Evolutionary conservation across 345 rosid species (phyloP), one percentile per base, ranked within the genome.

Genomic region (Alliaria petiolata): DNA sequence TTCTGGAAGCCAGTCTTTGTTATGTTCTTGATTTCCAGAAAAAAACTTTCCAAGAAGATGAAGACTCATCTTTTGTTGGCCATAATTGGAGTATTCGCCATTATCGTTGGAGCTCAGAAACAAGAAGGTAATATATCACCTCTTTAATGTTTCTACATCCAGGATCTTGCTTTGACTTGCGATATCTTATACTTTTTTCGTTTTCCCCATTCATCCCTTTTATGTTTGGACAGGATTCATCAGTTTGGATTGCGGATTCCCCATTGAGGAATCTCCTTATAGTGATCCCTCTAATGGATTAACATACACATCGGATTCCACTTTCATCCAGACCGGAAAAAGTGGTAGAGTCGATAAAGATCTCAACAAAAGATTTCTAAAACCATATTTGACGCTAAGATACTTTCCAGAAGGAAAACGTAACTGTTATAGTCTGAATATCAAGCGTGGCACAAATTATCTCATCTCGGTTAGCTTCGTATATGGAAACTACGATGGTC

Each of bases 401-500:
- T 72, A 67, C 47, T 83, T 83, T 61, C 81, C 80, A 0, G 40
- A 85, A 11, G 89, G 86, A 16, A 43, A 8, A n/a, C 76, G 60
- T 19, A 81, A 83, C 17, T 83, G 85, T 47, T 85, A 83, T 61
- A 79, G 16, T 1, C 71, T 79, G 0, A 26, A 35, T 19, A 47
- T 59, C 31, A 28, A 11, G 5, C 38, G 40, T 31, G 84, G 79
- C n/a, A 67, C 76, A 5, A 52, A 28, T 0, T 81, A 85, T 56
- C 4, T 62, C 13, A 78, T 83, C 10, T 28, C 53, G 30, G 84
- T 65, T 3, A 11, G 3, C 28, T 79, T 80, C 36, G 2, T 66
- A 60, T 80, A 81, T 44, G 86, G 89, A 51, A 83, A 83, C 5
- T 81, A 85, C 16, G 89, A 85, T 53, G 75, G 50, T 7, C 67